Percentiles rank a stretch among this genome's conserved stretches.
Conservation (phyloP, 148 eudicot species). For the Fagopyrum esculentum region DNA sequence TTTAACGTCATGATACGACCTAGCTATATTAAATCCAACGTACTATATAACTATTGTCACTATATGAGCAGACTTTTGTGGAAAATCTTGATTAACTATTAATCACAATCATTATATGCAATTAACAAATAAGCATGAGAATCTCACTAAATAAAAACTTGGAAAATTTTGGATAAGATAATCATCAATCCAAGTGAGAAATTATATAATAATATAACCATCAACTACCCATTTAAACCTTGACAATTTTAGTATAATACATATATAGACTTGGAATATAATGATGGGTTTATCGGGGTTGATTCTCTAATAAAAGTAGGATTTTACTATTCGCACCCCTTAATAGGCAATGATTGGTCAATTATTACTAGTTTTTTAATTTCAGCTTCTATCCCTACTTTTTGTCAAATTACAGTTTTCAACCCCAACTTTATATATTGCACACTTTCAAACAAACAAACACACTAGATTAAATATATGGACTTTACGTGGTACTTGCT, state of each 20-base stretch:
- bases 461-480: too few relatives aligned
- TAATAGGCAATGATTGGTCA: too few relatives aligned
- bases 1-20: neutral
- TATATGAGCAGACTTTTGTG: constrained; percentile 5
- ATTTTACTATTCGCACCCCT: too few relatives aligned
- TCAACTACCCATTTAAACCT: neutral
- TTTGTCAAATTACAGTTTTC: too few relatives aligned
- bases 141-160: neutral
- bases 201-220: neutral
- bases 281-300: too few relatives aligned
- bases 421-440: too few relatives aligned
- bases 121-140: neutral
- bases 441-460: too few relatives aligned
- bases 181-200: neutral
- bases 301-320: too few relatives aligned
- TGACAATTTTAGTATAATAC: neutral
- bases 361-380: too few relatives aligned
- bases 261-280: too few relatives aligned
- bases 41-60: neutral
- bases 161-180: neutral
- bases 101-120: neutral
- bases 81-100: neutral
- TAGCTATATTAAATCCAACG: neutral
- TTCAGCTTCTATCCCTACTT: too few relatives aligned
- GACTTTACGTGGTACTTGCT: too few relatives aligned